A percentile compares a stretch with the other conserved stretches of the same genome.
These are phyloP conservation scores for Cyclotella baltica DNA, from an alignment of 108 stramenopile species.

Conservation along the genomic window DNA sequence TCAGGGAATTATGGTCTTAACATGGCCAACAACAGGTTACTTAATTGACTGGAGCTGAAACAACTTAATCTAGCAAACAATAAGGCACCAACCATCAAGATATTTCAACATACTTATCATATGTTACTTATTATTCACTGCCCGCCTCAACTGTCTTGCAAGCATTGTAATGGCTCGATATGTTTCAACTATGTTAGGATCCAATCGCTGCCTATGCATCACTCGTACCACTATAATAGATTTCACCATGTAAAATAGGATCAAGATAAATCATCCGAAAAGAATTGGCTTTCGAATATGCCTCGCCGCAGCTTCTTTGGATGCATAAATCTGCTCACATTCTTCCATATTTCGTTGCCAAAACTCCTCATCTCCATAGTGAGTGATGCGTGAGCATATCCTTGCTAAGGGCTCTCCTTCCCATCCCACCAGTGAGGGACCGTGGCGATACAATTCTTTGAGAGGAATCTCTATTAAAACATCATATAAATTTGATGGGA, in stretches of 20 bases:
- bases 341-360: slow-evolving; percentile 71
- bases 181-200: slow-evolving; percentile 65
- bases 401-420: slow-evolving; percentile 59
- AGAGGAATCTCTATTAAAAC: slow-evolving; percentile 56
- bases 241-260: slow-evolving; percentile 36
- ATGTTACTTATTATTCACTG: slow-evolving; percentile 18
- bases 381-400: slow-evolving; percentile 62
- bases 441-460: slow-evolving; percentile 64
- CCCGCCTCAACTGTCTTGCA: slow-evolving; percentile 38
- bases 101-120: not conserved
- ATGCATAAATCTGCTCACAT: slow-evolving; percentile 56
- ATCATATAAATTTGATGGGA: slow-evolving; percentile 29
- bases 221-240: slow-evolving; percentile 41
- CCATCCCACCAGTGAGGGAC: slow-evolving; percentile 66
- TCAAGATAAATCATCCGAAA: slow-evolving; percentile 25
- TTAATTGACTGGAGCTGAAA: no score
- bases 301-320: slow-evolving; percentile 66
- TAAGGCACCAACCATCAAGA: no score
- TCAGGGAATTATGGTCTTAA: no score
- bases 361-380: slow-evolving; percentile 64
- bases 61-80: not conserved
- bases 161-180: slow-evolving; percentile 66
- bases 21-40: no score
- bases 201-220: slow-evolving; percentile 36
- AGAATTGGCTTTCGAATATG: slow-evolving; percentile 55